Evolutionary conservation across 805 yeast genomes (phyloP).

Genomic region (Yamadazyma paraphyllophila): DNA sequence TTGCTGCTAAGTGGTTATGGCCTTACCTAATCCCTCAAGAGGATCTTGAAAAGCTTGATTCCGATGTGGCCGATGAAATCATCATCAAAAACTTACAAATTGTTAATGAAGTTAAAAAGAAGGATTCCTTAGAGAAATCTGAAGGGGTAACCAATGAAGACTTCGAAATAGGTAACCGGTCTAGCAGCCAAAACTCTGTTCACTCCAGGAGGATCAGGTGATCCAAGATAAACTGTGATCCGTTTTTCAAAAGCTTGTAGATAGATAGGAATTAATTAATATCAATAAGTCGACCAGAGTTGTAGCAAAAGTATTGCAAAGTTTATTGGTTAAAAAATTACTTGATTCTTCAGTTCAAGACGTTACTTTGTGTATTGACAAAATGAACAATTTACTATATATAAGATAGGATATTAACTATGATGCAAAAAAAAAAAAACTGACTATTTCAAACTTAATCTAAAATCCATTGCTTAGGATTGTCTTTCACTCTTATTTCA

Average conservation of each 20-base stretch:
- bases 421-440: conserved; percentile 8
- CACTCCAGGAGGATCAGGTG: background rate
- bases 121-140: conserved; percentile 2
- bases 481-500: conserved; percentile 58
- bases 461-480: conserved; percentile 69
- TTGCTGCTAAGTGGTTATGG: conserved; percentile 59
- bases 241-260: background rate
- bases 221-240: background rate
- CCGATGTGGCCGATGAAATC: conserved; percentile 56
- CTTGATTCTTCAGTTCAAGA: too few relatives aligned
- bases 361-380: conserved; percentile 4
- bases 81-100: conserved; percentile 46
- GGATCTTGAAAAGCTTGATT: conserved; percentile 65
- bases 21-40: conserved; percentile 59
- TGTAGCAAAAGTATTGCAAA: too few relatives aligned
- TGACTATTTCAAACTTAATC: conserved; percentile 4
- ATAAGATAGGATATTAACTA: conserved; percentile 6
- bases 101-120: conserved; percentile 21
- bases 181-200: background rate
- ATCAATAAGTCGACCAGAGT: too few relatives aligned
- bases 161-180: conserved; percentile 1
- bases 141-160: background rate
- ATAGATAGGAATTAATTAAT: too few relatives aligned
- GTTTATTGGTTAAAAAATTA: too few relatives aligned
- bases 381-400: conserved; percentile 8